Base-by-base conservation (phyloP, 2,329 filamentous ascomycete species). In the Alternaria panax region DNA sequence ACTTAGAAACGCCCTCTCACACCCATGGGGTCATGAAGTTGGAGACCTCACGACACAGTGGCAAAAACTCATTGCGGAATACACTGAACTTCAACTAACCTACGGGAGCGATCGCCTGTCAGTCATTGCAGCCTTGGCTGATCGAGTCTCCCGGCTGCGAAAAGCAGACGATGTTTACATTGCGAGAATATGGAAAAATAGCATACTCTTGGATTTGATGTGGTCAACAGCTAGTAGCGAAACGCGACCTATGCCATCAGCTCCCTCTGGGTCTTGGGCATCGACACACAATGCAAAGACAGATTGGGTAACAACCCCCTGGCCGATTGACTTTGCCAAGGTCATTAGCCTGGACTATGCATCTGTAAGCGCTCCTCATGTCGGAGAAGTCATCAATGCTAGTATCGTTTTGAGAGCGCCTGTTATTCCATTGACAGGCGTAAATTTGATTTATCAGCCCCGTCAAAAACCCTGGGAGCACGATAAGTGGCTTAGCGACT, bases 1-100 rank as follows among this genome's bases (percentile, higher is more conserved):
- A 1, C 0, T 0, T 30, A 0, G 12, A 0, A 0, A 5, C 9
- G 0, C 9, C 12, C 0, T 4, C 9, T 8, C 9, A 0, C 0
- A 1, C 9, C 9, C 9, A 0, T 30, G 28, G 28, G 28, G 28
- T 30, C 9, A 30, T 12, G 12, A 30, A 4, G 0, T 12, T 4
- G 0, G 9, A 11, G 9, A 30, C 12, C 1, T 8, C 12, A 12
- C 9, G 12, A 30, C 3, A 12, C 28, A 30, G 1, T 30, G 28
- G 28, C 28, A 30, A 2, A 1, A 30, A 1, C 9, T 12, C 9
- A 1, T 30, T 0, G 9, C 9, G 2, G 28, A 30, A 11, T 30
- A 30, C 9, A 30, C 28, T 5, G 5, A 30, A 0, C 28, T 30
- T 4, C 1, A 12, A 30, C 9, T 30, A 11, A 30, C 28, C 2